Percentiles rank a stretch among this genome's conserved stretches.
phyloP scores from a whole-genome alignment of 2,329 filamentous ascomycete species.

The Pestalotiopsis fici region DNA sequence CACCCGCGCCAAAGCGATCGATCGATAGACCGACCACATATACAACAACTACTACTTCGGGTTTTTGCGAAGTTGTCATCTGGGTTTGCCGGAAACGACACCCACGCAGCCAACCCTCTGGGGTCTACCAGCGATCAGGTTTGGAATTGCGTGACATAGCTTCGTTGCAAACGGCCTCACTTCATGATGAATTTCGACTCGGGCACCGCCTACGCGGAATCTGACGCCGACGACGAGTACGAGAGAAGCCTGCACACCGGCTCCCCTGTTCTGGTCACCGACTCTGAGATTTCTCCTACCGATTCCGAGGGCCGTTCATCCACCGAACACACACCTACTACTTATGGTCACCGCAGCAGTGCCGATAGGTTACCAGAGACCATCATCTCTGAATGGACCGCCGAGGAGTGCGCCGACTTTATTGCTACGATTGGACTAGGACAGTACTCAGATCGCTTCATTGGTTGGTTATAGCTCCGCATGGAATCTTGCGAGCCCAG shows the following conservation, averaged over 20 bases:
- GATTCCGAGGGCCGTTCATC: conserved; percentile 71
- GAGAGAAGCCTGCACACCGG: conserved; percentile 71
- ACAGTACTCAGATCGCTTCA: conserved; percentile 81
- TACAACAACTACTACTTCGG: neutral
- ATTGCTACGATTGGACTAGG: conserved; percentile 75
- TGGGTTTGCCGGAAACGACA: neutral
- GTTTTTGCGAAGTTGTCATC: neutral
- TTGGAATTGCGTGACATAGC: neutral
- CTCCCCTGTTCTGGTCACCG: conserved; percentile 64
- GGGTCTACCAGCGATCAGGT: neutral
- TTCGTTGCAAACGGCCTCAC: neutral
- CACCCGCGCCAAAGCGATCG: neutral
- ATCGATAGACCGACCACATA: neutral
- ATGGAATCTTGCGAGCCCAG: neutral
- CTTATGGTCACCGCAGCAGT: conserved; percentile 67
- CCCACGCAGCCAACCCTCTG: neutral
- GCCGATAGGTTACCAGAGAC: conserved; percentile 71
- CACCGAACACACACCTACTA: conserved; percentile 77
- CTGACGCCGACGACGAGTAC: conserved; percentile 81
- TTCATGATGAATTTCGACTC: conserved; percentile 60
- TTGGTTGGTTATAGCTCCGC: conserved; percentile 61
- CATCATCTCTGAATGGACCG: conserved; percentile 78
- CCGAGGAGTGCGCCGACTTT: conserved; percentile 89
- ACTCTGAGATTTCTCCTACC: conserved; percentile 70
- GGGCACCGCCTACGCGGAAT: conserved; percentile 74